Percentiles rank a stretch among this genome's conserved stretches.
phyloP scores from a whole-genome alignment of 2,329 filamentous ascomycete genomes.

The Colletotrichum viniferum region DNA sequence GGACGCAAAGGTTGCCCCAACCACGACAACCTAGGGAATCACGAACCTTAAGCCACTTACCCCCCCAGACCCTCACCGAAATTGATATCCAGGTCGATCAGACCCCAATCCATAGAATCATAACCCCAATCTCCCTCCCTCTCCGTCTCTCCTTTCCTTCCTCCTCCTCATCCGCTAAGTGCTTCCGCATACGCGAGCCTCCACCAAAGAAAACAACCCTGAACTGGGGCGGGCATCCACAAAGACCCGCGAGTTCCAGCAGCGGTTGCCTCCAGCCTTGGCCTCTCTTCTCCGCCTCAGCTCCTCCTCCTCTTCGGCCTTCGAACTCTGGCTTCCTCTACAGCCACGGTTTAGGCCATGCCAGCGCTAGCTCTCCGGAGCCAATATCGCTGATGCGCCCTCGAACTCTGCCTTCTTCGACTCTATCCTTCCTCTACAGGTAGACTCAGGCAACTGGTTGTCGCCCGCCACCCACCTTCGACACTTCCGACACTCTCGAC shows the following conservation, averaged over 20 bases:
- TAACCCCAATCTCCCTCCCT: neutral
- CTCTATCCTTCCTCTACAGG: neutral
- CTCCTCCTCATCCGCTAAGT: neutral
- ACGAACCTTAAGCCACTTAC: no score
- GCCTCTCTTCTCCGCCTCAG: neutral
- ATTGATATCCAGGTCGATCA: neutral
- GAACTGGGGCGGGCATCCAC: neutral
- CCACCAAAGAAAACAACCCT: neutral
- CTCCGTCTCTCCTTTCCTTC: neutral
- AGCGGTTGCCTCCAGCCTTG: neutral
- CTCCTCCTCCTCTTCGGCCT: neutral
- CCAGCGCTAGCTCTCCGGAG: neutral
- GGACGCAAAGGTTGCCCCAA: neutral
- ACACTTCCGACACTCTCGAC: neutral
- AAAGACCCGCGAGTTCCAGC: neutral
- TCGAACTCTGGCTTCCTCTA: neutral
- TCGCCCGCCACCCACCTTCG: neutral
- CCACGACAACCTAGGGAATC: neutral
- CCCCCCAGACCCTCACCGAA: neutral
- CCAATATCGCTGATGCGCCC: neutral
- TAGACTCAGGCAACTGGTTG: neutral
- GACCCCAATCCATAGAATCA: neutral
- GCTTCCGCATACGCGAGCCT: neutral
- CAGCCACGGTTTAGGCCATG: neutral
- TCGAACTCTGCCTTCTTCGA: neutral